These are phyloP conservation scores for Akanthomyces uredinophilus DNA, from an alignment of 2,329 filamentous ascomycete genomes.

Conservation along the genomic window DNA sequence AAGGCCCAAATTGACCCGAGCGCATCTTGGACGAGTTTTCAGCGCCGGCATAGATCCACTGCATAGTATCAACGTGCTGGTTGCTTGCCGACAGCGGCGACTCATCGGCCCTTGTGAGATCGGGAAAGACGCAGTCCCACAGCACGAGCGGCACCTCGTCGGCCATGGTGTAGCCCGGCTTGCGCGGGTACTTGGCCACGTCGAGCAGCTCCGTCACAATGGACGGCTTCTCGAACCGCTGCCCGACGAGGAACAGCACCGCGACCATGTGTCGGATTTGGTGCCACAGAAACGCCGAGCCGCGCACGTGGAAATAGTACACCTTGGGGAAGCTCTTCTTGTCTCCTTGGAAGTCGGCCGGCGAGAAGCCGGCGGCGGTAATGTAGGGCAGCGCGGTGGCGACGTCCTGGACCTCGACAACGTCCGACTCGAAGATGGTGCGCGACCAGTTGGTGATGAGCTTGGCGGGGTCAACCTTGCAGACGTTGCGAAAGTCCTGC, in stretches of 20 bases:
- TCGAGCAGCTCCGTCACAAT: slow-evolving; percentile 74
- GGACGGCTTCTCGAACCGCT: slow-evolving; percentile 72
- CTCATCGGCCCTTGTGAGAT: slow-evolving; percentile 27
- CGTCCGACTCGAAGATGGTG: slow-evolving; percentile 72
- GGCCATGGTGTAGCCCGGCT: slow-evolving; percentile 86
- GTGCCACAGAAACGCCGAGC: slow-evolving; percentile 95
- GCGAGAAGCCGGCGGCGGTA: slow-evolving; percentile 32
- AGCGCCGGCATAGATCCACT: slow-evolving; percentile 78
- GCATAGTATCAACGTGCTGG: slow-evolving; percentile 50
- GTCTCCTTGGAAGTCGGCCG: slow-evolving; percentile 16
- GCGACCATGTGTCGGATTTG: slow-evolving; percentile 95
- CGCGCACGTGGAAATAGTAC: slow-evolving; percentile 83
- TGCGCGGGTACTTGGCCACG: slow-evolving; percentile 61
- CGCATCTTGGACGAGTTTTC: slow-evolving; percentile 34
- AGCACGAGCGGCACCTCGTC: slow-evolving; percentile 84
- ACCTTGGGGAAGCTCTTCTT: slow-evolving; percentile 52
- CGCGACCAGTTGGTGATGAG: slow-evolving; percentile 80
- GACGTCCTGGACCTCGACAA: slow-evolving; percentile 61
- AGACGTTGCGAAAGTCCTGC: slow-evolving; percentile 96
- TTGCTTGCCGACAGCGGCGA: slow-evolving; percentile 19
- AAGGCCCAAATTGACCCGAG: slow-evolving; percentile 56
- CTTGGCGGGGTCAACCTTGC: slow-evolving; percentile 87
- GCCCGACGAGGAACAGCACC: slow-evolving; percentile 86
- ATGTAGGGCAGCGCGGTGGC: slow-evolving; percentile 54
- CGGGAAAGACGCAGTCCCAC: slow-evolving; percentile 88